Evolutionary conservation across 2,329 filamentous ascomycete genomes (phyloP).

Genomic region (Amphichorda felina): DNA sequence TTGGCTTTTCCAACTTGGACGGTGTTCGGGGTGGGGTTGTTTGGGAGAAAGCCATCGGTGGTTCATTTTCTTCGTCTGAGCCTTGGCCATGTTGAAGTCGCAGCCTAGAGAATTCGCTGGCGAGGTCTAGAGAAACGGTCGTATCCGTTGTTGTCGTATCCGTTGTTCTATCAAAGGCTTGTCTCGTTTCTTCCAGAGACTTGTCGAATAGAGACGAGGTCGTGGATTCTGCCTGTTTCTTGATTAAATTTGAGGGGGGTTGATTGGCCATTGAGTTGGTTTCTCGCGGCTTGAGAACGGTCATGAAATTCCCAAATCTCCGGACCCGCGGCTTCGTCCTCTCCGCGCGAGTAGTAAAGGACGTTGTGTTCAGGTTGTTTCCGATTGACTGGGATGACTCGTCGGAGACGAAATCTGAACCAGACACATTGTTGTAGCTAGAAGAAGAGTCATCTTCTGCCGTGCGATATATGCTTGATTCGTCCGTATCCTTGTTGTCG

Average conservation of each 20-base stretch:
- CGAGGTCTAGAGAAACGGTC: slow-evolving; percentile 10
- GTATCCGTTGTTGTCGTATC: no score
- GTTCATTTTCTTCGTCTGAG: slow-evolving; percentile 10
- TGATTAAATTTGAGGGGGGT: slow-evolving; percentile 4
- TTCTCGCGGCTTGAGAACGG: no score
- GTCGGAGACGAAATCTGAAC: neutral
- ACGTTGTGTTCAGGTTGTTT: neutral
- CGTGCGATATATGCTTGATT: no score
- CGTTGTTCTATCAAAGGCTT: no score
- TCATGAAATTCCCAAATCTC: no score
- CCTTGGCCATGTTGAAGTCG: slow-evolving; percentile 11
- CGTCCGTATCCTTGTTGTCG: no score
- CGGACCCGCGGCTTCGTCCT: no score
- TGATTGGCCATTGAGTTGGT: neutral
- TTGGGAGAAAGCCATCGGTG: neutral
- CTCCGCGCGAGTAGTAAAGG: neutral
- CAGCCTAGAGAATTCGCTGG: slow-evolving; percentile 11
- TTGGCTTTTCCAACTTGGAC: slow-evolving; percentile 6
- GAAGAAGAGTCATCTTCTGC: no score
- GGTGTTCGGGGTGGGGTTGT: slow-evolving; percentile 2
- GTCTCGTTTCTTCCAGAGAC: no score
- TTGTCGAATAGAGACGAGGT: no score
- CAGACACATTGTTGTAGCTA: neutral
- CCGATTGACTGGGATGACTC: neutral
- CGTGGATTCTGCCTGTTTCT: no score